Percentiles rank a stretch among this genome's conserved stretches.
phyloP scores from a whole-genome alignment of 192 early-diverging fungal genomes.

The Mortierella antarctica region DNA sequence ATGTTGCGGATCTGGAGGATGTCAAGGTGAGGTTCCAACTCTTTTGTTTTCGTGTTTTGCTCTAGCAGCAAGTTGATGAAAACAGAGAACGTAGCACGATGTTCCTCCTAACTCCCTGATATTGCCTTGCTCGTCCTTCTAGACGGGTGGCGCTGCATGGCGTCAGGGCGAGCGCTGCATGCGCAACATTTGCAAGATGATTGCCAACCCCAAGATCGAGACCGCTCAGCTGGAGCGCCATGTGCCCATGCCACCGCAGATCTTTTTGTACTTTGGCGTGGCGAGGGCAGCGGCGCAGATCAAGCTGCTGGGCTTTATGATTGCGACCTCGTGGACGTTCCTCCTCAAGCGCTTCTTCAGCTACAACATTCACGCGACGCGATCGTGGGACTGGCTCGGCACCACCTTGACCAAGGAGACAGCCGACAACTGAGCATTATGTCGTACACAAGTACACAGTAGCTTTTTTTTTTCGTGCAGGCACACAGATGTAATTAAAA shows the following conservation, averaged over 20 bases:
- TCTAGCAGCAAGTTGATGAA: background rate
- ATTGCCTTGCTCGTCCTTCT: background rate
- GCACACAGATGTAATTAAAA: too few relatives aligned
- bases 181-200: conserved; percentile 46
- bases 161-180: conserved; percentile 20
- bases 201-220: conserved; percentile 15
- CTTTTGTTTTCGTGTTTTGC: background rate
- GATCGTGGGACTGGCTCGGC: conserved; percentile 34
- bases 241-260: conserved; percentile 32
- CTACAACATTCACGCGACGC: conserved; percentile 31
- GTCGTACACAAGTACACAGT: too few relatives aligned
- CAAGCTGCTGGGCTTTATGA: conserved; percentile 14
- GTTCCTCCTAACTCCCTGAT: too few relatives aligned
- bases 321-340: conserved; percentile 15
- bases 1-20: conserved; percentile 65
- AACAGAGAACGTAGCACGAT: background rate
- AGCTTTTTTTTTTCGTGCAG: too few relatives aligned
- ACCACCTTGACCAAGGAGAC: conserved; percentile 26
- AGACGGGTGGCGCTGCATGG: conserved; percentile 43
- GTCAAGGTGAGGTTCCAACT: conserved; percentile 39
- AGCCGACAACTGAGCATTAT: conserved; percentile 20
- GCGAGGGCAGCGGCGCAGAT: conserved; percentile 24
- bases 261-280: conserved; percentile 32
- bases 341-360: conserved; percentile 29
- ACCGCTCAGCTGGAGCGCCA: background rate